Base-by-base conservation (phyloP, 345 rosid genomes). In the Schrenkiella parvula region DNA sequence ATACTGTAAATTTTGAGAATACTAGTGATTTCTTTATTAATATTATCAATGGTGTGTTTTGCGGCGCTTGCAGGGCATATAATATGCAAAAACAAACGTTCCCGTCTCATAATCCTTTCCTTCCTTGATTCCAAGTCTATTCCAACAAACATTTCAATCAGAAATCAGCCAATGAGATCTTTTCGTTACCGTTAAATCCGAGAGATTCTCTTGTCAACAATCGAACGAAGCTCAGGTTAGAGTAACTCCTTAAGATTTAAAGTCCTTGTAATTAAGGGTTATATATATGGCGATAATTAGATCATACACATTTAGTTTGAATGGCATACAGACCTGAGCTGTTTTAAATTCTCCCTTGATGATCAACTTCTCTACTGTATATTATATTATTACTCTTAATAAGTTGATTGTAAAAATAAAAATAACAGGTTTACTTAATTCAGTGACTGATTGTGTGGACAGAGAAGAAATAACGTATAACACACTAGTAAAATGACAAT, bases 31-130 rank as follows among this genome's bases (percentile, higher is more conserved):
- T 21, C 26, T 53, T 8, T 2, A 12, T 13, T 25, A 3, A 11
- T 17, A 29, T 25, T 5, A 23, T 10, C 14, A 41, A 3, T 28
- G 25, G 26, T 37, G 46, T 57, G 34, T 44, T 12, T 26, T 53
- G 19, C 73, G 72, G 62, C 76, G 38, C 66, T 48, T 47, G 47
- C 88, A 87, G 96, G 90, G 92, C 93, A 19, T 90, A 89, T 79
- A 86, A 73, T 78, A 80, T 71, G 87, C 91, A 90, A 71, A 87
- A 83, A 72, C 87, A 84, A 60, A 75, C 80, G 3, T 74, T 61
- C 58, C 88, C 97, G 26, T 89, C 96, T 34, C 91, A 83, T 85
- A 87, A 90, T 74, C 97, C 98, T 5, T 93, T 93, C 77, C 97
- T 93, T 39, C 96, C 96, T 47, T 87, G 81, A 87, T 58, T 42